Evolutionary conservation across 306 rosid genomes (phyloP).

Genomic region (Lotus japonicus): DNA sequence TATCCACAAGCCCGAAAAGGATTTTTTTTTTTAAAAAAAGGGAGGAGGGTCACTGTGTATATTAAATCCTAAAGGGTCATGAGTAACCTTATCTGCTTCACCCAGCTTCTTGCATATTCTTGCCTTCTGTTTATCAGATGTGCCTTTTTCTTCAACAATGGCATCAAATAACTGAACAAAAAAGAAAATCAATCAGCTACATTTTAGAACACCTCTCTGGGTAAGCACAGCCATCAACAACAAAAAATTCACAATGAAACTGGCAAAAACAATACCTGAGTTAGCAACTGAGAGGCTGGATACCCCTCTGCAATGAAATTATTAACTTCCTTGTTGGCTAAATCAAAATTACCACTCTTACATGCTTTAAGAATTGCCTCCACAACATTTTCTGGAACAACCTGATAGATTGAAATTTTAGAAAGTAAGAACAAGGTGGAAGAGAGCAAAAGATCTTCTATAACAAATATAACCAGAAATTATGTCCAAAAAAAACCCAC

Average conservation of each 20-base stretch:
- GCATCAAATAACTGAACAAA: conserved; percentile 59
- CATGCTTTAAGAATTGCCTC: conserved; percentile 56
- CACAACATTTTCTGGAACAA: conserved; percentile 58
- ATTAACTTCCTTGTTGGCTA: conserved; percentile 82
- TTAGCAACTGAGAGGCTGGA: conserved; percentile 85
- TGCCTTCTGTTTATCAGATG: conserved; percentile 88
- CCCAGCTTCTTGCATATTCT: conserved; percentile 81
- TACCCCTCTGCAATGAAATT: conserved; percentile 89
- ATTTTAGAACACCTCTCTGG: neutral
- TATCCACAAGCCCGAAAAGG: neutral
- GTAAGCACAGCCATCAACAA: neutral
- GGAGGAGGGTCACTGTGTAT: neutral
- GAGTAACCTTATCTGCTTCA: conserved; percentile 77
- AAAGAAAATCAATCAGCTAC: neutral
- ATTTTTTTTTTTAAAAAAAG: neutral
- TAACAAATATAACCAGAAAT: neutral
- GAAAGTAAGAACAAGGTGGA: conserved; percentile 7
- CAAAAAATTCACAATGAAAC: neutral
- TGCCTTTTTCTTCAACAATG: conserved; percentile 60
- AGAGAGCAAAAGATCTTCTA: neutral
- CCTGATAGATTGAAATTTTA: conserved; percentile 37
- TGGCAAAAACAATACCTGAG: conserved; percentile 43
- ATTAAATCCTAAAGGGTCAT: neutral
- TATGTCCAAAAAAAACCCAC: neutral
- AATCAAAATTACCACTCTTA: conserved; percentile 81